Base-by-base conservation (phyloP, 305 asterid genomes). In the Fraxinus albicans region DNA sequence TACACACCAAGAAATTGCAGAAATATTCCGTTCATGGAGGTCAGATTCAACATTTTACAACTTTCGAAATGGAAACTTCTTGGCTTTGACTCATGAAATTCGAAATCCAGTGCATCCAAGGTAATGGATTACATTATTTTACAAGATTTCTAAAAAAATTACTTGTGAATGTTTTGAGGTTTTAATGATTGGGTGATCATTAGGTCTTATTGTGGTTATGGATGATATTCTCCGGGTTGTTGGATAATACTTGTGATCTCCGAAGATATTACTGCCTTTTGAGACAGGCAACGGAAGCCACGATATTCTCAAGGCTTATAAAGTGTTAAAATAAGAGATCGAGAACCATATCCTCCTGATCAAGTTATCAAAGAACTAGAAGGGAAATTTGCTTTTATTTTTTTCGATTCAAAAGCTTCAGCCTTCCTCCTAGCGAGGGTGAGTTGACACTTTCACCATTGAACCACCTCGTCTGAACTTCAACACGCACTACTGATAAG, bases 321-420 rank as follows among this genome's bases (percentile, higher is more conserved):
- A 87, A 82, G 94, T 88, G 72, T 75, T 90, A 83, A 91, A 40
- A 40, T 40, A 40, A 40, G 94, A 23, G 96, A 92, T 67, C 89
- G 93, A 8, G 93, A 91, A 2, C 95, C 95, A 25, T 94, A 88
- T 74, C 93, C 98, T 63, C 90, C 94, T 0, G 96, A 94, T 81
- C 94, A 92, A 83, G 92, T 91, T 77, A 86, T 90, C 80, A 91
- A 89, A 77, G 91, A 85, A 5, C 87, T 94, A 35, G 86, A 90
- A 73, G 97, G 97, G 29, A 90, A 87, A 73, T 92, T 89, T 60
- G 85, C 91, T 23, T 90, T 94, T 86, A 81, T 94, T 79, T 81
- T 92, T 73, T 92, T 91, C 65, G 92, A 92, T 82, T 81, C 89
- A 60, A 91, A 87, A 83, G 78, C 88, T 42, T 90, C 94, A 4